Percentiles rank a stretch among this genome's conserved stretches.
Conservation (phyloP, 2,329 filamentous ascomycete genomes). For the Colletotrichum godetiae region DNA sequence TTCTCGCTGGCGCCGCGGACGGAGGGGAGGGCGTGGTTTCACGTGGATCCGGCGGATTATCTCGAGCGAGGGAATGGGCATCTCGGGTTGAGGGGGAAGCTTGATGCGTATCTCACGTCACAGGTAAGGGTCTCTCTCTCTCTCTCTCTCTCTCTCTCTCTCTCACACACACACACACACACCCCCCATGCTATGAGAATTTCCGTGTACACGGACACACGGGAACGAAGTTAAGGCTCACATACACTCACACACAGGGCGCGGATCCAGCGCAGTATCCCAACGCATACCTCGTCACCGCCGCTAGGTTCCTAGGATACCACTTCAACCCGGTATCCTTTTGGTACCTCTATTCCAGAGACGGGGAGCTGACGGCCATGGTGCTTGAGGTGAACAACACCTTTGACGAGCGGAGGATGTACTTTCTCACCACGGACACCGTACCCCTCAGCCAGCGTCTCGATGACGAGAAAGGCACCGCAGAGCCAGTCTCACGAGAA, state of each 20-base stretch:
- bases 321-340: constrained; percentile 82
- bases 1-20: constrained; percentile 42
- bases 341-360: constrained; percentile 78
- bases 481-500: neutral
- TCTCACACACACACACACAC: too few species aligned
- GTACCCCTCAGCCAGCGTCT: constrained; percentile 35
- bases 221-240: constrained; percentile 29
- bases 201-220: neutral
- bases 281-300: constrained; percentile 77
- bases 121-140: constrained; percentile 56
- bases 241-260: constrained; percentile 52
- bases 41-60: constrained; percentile 70
- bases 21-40: constrained; percentile 61
- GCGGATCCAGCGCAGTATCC: constrained; percentile 71
- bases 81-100: constrained; percentile 70
- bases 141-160: too few species aligned
- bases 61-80: constrained; percentile 64
- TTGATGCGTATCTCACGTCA: constrained; percentile 67
- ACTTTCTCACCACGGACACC: constrained; percentile 63
- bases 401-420: constrained; percentile 77
- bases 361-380: constrained; percentile 70
- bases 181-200: too few species aligned
- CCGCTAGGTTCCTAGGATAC: constrained; percentile 75
- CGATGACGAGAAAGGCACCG: neutral
- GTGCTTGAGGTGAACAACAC: constrained; percentile 83